A percentile compares a stretch with the other conserved stretches of the same genome.
These are phyloP conservation scores for Biscogniauxia marginata DNA, from an alignment of 2,329 filamentous ascomycete species.

Conservation along the genomic window DNA sequence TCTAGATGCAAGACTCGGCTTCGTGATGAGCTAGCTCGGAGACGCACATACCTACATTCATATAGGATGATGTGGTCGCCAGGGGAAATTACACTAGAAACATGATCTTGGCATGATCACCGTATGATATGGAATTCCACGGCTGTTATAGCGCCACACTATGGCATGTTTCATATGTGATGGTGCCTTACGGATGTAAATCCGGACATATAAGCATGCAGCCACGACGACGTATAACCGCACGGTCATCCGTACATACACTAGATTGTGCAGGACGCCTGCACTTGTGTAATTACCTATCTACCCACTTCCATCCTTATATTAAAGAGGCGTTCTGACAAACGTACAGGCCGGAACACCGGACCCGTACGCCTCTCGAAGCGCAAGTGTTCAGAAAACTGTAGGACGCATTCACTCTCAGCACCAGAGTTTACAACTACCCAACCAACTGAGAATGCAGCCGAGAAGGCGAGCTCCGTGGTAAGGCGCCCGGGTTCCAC, in stretches of 20 bases:
- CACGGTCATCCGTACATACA: not conserved
- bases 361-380: not conserved
- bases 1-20: not conserved
- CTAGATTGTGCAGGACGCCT: not conserved
- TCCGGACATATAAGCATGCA: not conserved
- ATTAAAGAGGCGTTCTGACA: not conserved
- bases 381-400: not conserved
- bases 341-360: not conserved
- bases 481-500: not conserved
- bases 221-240: not conserved
- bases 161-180: not conserved
- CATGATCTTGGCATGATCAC: not conserved
- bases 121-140: not conserved
- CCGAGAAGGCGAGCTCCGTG: not conserved
- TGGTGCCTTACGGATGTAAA: not conserved
- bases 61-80: not conserved
- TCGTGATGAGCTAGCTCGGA: not conserved
- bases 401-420: not conserved
- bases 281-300: not conserved
- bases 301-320: not conserved
- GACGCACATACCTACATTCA: not conserved
- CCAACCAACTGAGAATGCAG: not conserved
- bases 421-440: not conserved
- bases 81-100: not conserved
- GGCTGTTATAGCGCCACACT: not conserved